Evolutionary conservation across 306 rosid genomes (phyloP).

Genomic region (Sicyos edulis): DNA sequence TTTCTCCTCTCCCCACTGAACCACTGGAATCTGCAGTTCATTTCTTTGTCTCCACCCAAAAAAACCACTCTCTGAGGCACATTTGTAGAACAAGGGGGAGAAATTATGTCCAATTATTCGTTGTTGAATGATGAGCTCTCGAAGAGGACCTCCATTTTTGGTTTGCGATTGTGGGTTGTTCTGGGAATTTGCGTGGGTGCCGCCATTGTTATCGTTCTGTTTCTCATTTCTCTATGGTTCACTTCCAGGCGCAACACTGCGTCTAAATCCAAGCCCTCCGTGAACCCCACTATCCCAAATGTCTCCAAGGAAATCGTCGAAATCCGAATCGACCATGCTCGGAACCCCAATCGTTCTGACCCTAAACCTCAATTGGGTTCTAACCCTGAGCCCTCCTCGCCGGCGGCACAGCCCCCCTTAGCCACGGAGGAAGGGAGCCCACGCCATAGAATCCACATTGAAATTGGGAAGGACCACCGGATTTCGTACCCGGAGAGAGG

Average conservation of each 20-base stretch:
- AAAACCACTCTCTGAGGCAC: no score
- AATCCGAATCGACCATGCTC: conserved; percentile 36
- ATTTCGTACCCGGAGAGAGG: neutral
- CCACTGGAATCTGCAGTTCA: conserved; percentile 19
- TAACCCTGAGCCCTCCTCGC: neutral
- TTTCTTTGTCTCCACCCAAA: conserved; percentile 7
- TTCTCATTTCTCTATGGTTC: conserved; percentile 52
- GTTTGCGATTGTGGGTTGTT: conserved; percentile 52
- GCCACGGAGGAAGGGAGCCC: conserved; percentile 31
- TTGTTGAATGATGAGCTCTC: conserved; percentile 56
- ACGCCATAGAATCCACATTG: conserved; percentile 30
- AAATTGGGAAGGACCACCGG: no score
- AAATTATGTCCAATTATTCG: conserved; percentile 40
- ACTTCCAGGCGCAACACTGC: conserved; percentile 35
- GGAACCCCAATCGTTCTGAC: conserved; percentile 12
- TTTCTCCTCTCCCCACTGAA: conserved; percentile 13
- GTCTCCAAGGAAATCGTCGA: conserved; percentile 59
- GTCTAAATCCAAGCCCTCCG: conserved; percentile 28
- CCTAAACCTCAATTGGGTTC: conserved; percentile 22
- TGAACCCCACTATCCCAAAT: conserved; percentile 36
- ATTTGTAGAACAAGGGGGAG: neutral
- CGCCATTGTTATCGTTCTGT: conserved; percentile 50
- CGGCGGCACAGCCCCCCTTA: conserved; percentile 27
- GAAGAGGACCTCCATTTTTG: conserved; percentile 48
- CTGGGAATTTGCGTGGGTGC: conserved; percentile 66